Conservation (phyloP, 805 yeast genomes). For the Lachancea kluyveri region DNA sequence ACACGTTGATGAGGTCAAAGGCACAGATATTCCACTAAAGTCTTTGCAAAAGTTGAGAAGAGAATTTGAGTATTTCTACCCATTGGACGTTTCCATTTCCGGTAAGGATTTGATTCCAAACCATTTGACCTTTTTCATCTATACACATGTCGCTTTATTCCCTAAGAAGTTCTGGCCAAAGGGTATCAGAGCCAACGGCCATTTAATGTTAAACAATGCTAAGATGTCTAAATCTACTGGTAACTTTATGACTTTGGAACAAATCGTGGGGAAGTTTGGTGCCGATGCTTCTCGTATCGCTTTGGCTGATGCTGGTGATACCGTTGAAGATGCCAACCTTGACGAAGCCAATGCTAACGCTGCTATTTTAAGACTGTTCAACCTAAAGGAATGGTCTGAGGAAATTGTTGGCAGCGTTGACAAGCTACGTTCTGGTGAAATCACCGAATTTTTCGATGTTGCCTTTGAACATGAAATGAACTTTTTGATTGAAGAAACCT, state of each 20-base stretch:
- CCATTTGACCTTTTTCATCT: slow-evolving; percentile 93
- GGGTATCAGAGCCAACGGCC: slow-evolving; percentile 94
- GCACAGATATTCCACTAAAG: slow-evolving; percentile 54
- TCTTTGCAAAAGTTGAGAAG: slow-evolving; percentile 72
- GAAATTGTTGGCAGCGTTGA: slow-evolving; percentile 51
- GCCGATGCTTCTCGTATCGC: slow-evolving; percentile 98
- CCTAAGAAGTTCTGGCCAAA: slow-evolving; percentile 88
- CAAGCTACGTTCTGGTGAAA: slow-evolving; percentile 47
- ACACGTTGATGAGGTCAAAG: slow-evolving; percentile 51
- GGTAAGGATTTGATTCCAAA: slow-evolving; percentile 97
- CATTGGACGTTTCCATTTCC: slow-evolving; percentile 84
- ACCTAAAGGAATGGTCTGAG: slow-evolving; percentile 94
- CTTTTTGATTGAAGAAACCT: slow-evolving; percentile 65
- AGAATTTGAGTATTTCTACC: slow-evolving; percentile 96
- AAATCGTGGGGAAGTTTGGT: slow-evolving; percentile 83
- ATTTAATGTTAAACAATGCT: slow-evolving; percentile 87
- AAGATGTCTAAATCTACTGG: slow-evolving; percentile 99
- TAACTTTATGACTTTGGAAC: slow-evolving; percentile 86
- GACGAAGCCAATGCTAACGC: slow-evolving; percentile 97
- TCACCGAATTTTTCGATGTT: slow-evolving; percentile 65
- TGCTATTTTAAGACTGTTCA: slow-evolving; percentile 87
- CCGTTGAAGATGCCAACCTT: slow-evolving; percentile 95
- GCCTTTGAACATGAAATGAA: slow-evolving; percentile 96
- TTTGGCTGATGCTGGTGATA: slow-evolving; percentile 96
- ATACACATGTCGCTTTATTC: slow-evolving; percentile 89